phyloP scores from a whole-genome alignment of 2,329 filamentous ascomycete species.

The Beauveria varroae region DNA sequence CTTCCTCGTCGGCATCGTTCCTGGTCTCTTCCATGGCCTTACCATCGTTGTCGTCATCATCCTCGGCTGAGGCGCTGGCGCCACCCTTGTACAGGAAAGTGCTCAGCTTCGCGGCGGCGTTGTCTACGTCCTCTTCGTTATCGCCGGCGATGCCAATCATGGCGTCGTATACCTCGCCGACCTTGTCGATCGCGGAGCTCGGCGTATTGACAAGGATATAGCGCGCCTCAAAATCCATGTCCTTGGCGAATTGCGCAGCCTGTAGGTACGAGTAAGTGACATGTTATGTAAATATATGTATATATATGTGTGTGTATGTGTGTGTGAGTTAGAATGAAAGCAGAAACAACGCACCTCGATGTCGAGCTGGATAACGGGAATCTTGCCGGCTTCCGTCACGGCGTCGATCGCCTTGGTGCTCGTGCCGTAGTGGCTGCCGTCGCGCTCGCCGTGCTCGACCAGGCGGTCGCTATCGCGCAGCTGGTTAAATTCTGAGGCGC shows the following conservation, averaged over 20 bases:
- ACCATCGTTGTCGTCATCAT: conserved; percentile 13
- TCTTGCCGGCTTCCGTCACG: conserved; percentile 47
- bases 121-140: conserved; percentile 6
- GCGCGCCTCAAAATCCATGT: conserved; percentile 48
- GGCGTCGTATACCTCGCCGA: conserved; percentile 12
- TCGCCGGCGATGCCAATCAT: conserved; percentile 5
- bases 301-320: no score
- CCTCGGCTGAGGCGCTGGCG: not conserved
- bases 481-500: conserved; percentile 45
- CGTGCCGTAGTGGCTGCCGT: conserved; percentile 47
- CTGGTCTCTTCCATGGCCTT: conserved; percentile 19
- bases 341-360: conserved; percentile 36
- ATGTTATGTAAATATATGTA: no score
- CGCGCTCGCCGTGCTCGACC: conserved; percentile 45
- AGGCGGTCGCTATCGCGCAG: conserved; percentile 54
- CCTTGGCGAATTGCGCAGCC: conserved; percentile 50
- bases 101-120: conserved; percentile 1
- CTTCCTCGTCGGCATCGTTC: conserved; percentile 11
- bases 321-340: not conserved
- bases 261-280: conserved; percentile 18
- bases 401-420: conserved; percentile 45
- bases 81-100: conserved; percentile 18
- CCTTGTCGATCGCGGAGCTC: conserved; percentile 16
- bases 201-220: conserved; percentile 46
- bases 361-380: conserved; percentile 50